Base-by-base conservation (phyloP, 2,329 filamentous ascomycete species). In the Colletotrichum tamarilloi region DNA sequence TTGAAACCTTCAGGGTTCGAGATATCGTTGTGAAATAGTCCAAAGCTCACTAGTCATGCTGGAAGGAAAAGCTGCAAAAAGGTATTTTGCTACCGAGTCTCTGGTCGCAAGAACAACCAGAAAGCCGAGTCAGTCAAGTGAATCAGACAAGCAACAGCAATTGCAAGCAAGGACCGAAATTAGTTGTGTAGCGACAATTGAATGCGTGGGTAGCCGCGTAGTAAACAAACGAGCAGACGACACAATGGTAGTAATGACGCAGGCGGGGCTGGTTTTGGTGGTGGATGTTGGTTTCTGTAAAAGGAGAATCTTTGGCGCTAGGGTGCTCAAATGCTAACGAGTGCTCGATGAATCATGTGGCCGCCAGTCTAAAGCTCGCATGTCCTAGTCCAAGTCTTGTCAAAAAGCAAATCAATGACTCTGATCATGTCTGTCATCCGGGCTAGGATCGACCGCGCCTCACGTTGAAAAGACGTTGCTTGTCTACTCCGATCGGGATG, bases 11-110 rank as follows among this genome's bases (percentile, higher is more conserved):
- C 28, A 73, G 35, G 71, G 60, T 62, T 73, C 71, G 60, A 70
- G 67, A 53, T 73, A 73, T 71, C 58, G 71, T 70, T 67, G 71
- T 32, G 56, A 24, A 49, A 42, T 71, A 59, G 59, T 38, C 60
- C 60, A 62, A 52, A 57, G 71, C 67, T 56, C 67, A 35, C 32
- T 52, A 70, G 28, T 62, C 71, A 73, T 73, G 52, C 26, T 73
- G 71, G 26, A 66, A 64, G 56, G 22, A n/a, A 49, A 65, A 28
- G 26, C 46, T 38, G 19, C 16, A 52, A 22, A 55, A 28, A 53
- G 53, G 19, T 22, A 24, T 49, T 49, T 55, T 16, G 42, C 16
- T 55, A 32, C 11, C 24, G 32, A 24, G 30, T 53, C n/a, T 49
- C 59, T 63, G 22, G 32, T 55, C 32, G 65, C 16, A 12, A 19